Evolutionary conservation across 2,329 filamentous ascomycete species (phyloP).

Genomic region (Fusarium scirpi): DNA sequence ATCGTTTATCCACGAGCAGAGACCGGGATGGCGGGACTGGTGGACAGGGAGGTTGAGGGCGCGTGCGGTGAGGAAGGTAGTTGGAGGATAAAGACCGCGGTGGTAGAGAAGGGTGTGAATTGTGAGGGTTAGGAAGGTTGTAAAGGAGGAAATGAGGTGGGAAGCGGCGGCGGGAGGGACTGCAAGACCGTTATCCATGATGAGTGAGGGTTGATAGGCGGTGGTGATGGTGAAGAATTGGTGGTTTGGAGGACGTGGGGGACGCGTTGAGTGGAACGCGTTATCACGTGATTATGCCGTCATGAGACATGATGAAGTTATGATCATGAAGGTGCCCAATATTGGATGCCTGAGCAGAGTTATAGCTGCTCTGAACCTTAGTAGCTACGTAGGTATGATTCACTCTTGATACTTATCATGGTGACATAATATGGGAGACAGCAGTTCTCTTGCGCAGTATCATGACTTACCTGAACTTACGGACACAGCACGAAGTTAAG

Average conservation of each 20-base stretch:
- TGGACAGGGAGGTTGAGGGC: slow-evolving; percentile 88
- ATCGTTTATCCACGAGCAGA: slow-evolving; percentile 87
- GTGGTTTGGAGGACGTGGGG: slow-evolving; percentile 20
- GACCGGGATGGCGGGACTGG: slow-evolving; percentile 86
- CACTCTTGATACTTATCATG: background rate
- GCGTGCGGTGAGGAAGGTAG: slow-evolving; percentile 81
- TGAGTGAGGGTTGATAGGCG: background rate
- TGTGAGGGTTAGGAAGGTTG: slow-evolving; percentile 82
- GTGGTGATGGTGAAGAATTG: background rate
- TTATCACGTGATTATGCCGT: slow-evolving; percentile 39
- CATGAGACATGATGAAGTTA: background rate
- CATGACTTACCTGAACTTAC: background rate
- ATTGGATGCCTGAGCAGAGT: background rate
- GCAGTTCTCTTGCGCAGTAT: background rate
- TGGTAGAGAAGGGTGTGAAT: slow-evolving; percentile 90
- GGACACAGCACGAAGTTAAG: background rate
- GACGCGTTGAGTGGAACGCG: slow-evolving; percentile 46
- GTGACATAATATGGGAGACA: background rate
- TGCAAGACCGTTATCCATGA: slow-evolving; percentile 24
- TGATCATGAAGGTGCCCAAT: background rate
- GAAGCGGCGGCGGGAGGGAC: slow-evolving; percentile 54
- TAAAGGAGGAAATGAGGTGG: slow-evolving; percentile 75
- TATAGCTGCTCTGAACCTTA: no score
- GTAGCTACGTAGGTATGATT: no score
- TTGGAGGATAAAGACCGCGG: slow-evolving; percentile 79